phyloP scores from a whole-genome alignment of 352 stramenopile genomes.

The Globisporangium cederbergense region DNA sequence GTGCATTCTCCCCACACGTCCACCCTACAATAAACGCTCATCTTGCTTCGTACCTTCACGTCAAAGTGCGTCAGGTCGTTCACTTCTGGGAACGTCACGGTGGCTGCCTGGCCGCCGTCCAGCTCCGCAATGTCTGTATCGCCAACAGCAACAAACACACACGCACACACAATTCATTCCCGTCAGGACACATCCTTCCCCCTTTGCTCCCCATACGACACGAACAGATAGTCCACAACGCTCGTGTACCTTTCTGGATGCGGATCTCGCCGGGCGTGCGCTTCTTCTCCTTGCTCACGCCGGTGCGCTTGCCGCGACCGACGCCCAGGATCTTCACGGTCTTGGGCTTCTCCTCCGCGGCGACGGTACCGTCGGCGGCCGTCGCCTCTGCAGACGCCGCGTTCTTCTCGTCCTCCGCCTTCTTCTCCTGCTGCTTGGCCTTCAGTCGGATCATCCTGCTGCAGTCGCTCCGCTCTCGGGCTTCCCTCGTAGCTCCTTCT shows the following conservation, averaged over 20 bases:
- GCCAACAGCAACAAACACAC: neutral
- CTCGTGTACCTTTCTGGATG: constrained; percentile 94
- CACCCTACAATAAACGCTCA: constrained; percentile 32
- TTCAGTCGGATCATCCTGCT: constrained; percentile 72
- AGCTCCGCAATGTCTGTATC: constrained; percentile 95
- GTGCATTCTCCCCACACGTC: no score
- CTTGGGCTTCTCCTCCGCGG: constrained; percentile 52
- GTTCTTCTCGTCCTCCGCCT: constrained; percentile 64
- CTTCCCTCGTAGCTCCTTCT: neutral
- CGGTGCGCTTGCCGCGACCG: constrained; percentile 66
- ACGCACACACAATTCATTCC: neutral
- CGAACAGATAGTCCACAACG: neutral
- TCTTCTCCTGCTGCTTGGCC: constrained; percentile 86
- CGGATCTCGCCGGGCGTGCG: constrained; percentile 96
- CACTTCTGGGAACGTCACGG: constrained; percentile 94
- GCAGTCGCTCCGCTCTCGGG: neutral
- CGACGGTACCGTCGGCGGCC: constrained; percentile 2
- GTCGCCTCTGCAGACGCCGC: constrained; percentile 24
- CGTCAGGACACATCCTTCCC: constrained; percentile 2
- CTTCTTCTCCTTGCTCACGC: constrained; percentile 85
- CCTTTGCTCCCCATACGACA: neutral
- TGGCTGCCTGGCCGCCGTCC: constrained; percentile 95
- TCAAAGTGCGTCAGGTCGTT: constrained; percentile 96
- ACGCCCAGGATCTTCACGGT: constrained; percentile 82
- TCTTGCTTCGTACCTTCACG: constrained; percentile 57